Base-by-base conservation (phyloP, 306 rosid species). In the Abrus pulchellus region DNA sequence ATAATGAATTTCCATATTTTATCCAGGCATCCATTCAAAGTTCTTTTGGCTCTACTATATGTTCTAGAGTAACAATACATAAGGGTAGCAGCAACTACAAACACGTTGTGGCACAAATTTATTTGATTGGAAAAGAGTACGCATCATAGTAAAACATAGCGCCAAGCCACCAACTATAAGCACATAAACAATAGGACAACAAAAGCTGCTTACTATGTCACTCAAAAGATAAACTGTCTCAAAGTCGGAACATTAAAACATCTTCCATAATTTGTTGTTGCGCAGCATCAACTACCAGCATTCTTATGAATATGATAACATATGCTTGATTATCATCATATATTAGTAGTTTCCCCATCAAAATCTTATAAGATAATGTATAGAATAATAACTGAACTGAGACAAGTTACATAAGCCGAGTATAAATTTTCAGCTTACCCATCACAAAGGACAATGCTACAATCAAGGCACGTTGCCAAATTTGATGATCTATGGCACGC, bases 401-500 rank as follows among this genome's bases (percentile, higher is more conserved):
- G 59, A 30, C 49, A 50, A 63, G 67, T 56, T 36, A 27, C 49
- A 27, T 64, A 69, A 56, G 36, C 56, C 76, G 76, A 70, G 48
- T 76, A 82, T 2, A 82, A 67, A 50, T 40, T 32, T 54, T 56
- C 33, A 83, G 82, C 97, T 84, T 85, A 88, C 98, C 87, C 87
- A 88, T 94, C 98, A 75, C 98, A 94, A 49, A 90, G 82, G 69
- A 85, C 86, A 69, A 77, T 80, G 62, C 85, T 83, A 81, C 97
- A 94, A 80, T 90, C 90, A 45, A 94, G 89, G 90, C 98, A 94
- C 14, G 94, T 90, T 47, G 94, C 97, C 83, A 94, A 85, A 90
- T 81, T 89, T 62, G 83, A 72, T 57, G 91, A 84, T 77, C 86
- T 83, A 78, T 41, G 82, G 84, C 97, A 94, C 61, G 41, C 89